Percentiles rank a stretch among this genome's conserved stretches.
phyloP scores from a whole-genome alignment of 108 stramenopile species.

The Mayamaea pseudoterrestris region DNA sequence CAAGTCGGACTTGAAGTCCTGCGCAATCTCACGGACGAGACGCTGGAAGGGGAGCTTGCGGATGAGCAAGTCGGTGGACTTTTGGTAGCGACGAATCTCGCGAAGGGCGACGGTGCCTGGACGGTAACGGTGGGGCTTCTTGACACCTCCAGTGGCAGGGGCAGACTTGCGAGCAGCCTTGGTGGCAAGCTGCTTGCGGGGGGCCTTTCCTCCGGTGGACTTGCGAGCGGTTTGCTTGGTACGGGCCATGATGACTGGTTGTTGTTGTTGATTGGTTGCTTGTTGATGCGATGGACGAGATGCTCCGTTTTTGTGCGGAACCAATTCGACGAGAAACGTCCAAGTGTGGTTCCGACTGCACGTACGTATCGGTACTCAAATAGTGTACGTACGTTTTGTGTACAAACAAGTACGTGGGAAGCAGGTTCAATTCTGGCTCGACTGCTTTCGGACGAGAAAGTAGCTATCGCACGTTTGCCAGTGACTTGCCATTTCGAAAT shows the following conservation, averaged over 20 bases:
- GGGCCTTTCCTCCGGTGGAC: slow-evolving; percentile 97
- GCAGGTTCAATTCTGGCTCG: no score
- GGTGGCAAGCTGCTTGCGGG: slow-evolving; percentile 85
- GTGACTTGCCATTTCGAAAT: no score
- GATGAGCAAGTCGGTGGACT: slow-evolving; percentile 89
- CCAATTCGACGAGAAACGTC: no score
- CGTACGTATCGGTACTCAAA: no score
- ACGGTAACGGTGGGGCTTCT: slow-evolving; percentile 88
- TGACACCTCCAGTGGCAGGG: slow-evolving; percentile 82
- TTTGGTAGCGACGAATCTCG: slow-evolving; percentile 96
- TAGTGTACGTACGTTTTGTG: no score
- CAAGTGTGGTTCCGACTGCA: no score
- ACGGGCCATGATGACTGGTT: slow-evolving; percentile 74
- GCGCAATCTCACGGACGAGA: slow-evolving; percentile 92
- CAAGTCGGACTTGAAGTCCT: slow-evolving; percentile 95
- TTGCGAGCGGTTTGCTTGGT: slow-evolving; percentile 99
- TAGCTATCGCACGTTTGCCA: no score
- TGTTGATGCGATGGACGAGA: slow-evolving; percentile 1
- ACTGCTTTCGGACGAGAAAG: no score
- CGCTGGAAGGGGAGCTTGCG: slow-evolving; percentile 96
- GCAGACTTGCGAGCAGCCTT: slow-evolving; percentile 84
- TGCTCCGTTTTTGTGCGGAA: no score
- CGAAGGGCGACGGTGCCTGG: slow-evolving; percentile 97
- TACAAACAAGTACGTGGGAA: no score
- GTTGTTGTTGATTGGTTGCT: not conserved